Base-by-base conservation (phyloP, 139 green algal species). In the Yamagishiella unicocca region DNA sequence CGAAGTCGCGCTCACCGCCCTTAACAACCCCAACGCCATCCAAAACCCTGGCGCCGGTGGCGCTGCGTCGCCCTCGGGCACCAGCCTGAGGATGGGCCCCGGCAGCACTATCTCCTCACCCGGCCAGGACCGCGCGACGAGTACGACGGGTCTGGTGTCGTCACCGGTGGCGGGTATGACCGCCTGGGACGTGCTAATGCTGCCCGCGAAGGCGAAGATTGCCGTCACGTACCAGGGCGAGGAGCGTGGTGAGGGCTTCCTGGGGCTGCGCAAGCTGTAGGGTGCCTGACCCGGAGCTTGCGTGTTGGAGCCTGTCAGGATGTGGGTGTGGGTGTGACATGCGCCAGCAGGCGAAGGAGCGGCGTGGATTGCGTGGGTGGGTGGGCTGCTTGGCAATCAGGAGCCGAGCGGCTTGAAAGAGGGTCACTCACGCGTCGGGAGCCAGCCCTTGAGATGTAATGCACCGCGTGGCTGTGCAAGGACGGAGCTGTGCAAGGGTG, bases 171-270 rank as follows among this genome's bases (percentile, higher is more conserved):
- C 82, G 43, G 82, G 82, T 25, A 25, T 87, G 46, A 80, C 82
- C 24, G 27, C 35, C 35, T 80, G 66, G 82, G 82, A 87, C 27
- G 82, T 87, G 82, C 37, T 87, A 19, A 1, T 43, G 37, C 50
- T 87, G 82, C 82, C 67, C 10, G 82, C 67, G 2, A 79, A 87
- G 66, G 82, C 82, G 0, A 87, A 87, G 68, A 31, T 87, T 10
- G 82, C 82, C 33, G 67, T 87, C 10, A 87, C 82, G 68, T 87
- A 87, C 50, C 35, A 61, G 64, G 82, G 82, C 22, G 82, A 87
- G 35, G 82, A 87, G 33, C 82, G 82, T 10, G 82, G 82, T 19
- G 82, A 87, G 53, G 82, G 82, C 35, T 87, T 87, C 67, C 67
- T 87, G 25, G 46, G 46, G 17, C 29, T 87, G 37, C 66, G 82